Percentiles rank a stretch among this genome's conserved stretches.
These are phyloP conservation scores for Monilinia fructigena DNA, from an alignment of 2,329 filamentous ascomycete genomes.

Conservation along the genomic window DNA sequence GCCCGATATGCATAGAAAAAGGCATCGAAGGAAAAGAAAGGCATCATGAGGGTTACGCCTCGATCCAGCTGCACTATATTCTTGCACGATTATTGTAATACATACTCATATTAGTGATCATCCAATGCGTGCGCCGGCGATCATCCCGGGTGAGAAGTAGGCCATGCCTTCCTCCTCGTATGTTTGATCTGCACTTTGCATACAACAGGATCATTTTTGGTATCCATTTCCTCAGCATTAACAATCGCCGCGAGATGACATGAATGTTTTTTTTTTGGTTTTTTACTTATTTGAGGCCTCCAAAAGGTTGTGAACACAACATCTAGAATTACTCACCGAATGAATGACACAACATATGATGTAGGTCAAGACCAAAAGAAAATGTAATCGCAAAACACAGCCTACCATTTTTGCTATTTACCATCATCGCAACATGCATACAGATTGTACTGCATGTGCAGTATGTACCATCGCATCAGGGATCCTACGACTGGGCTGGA, in stretches of 20 bases:
- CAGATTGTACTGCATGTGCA: background rate
- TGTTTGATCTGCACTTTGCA: slow-evolving; percentile 18
- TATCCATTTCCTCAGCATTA: background rate
- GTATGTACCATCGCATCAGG: background rate
- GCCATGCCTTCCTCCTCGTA: slow-evolving; percentile 12
- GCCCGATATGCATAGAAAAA: background rate
- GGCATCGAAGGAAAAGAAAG: slow-evolving; percentile 8
- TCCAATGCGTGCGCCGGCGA: slow-evolving; percentile 1
- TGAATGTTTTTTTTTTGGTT: background rate
- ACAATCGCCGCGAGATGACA: slow-evolving; percentile 7
- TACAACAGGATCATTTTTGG: slow-evolving; percentile 3
- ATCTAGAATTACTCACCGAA: slow-evolving; percentile 14
- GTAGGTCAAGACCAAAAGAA: background rate
- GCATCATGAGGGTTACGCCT: slow-evolving; percentile 1
- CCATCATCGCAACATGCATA: background rate
- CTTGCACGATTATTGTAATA: slow-evolving; percentile 6
- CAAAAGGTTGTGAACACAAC: background rate
- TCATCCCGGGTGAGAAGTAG: slow-evolving; percentile 20
- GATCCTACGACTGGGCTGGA: background rate
- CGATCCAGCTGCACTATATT: background rate
- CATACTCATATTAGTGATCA: slow-evolving; percentile 7
- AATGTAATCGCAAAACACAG: slow-evolving; percentile 9
- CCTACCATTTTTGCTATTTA: background rate
- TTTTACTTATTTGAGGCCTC: background rate
- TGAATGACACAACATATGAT: background rate